Conservation (phyloP, 139 green algal species). For the Tetradesmus lagerheimii region DNA sequence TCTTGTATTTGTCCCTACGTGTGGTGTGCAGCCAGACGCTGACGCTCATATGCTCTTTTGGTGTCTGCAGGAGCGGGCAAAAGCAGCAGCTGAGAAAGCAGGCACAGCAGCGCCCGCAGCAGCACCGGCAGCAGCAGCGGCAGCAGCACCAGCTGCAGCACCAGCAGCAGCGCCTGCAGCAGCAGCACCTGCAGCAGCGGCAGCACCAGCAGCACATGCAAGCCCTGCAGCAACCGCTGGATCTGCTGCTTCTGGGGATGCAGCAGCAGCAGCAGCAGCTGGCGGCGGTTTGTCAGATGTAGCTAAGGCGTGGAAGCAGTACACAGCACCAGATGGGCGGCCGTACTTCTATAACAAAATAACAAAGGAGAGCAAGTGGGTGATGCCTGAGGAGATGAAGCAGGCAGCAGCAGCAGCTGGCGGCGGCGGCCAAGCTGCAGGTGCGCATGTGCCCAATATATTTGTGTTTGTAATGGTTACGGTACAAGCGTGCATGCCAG, state of each 20-base stretch:
- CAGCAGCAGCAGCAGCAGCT: slow-evolving; percentile 18
- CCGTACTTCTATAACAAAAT: slow-evolving; percentile 95
- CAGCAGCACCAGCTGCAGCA: background rate
- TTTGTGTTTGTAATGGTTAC: no score
- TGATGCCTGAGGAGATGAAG: slow-evolving; percentile 91
- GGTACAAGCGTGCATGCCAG: no score
- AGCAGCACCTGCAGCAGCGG: background rate
- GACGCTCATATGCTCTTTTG: background rate
- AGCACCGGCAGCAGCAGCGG: background rate
- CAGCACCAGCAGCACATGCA: background rate
- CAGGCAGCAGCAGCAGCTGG: slow-evolving; percentile 33
- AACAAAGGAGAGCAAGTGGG: slow-evolving; percentile 87
- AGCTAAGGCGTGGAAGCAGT: slow-evolving; percentile 84
- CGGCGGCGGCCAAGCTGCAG: background rate
- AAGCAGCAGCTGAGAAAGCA: slow-evolving; percentile 32
- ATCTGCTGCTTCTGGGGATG: background rate
- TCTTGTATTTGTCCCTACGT: background rate
- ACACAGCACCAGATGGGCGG: slow-evolving; percentile 90
- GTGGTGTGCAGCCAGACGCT: background rate
- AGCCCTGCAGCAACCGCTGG: background rate
- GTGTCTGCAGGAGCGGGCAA: slow-evolving; percentile 33
- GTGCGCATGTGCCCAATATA: background rate
- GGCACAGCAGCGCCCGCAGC: slow-evolving; percentile 25
- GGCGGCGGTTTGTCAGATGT: background rate
- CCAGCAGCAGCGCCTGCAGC: background rate